phyloP scores from a whole-genome alignment of 805 yeast species.

The Saturnispora besseyi region DNA sequence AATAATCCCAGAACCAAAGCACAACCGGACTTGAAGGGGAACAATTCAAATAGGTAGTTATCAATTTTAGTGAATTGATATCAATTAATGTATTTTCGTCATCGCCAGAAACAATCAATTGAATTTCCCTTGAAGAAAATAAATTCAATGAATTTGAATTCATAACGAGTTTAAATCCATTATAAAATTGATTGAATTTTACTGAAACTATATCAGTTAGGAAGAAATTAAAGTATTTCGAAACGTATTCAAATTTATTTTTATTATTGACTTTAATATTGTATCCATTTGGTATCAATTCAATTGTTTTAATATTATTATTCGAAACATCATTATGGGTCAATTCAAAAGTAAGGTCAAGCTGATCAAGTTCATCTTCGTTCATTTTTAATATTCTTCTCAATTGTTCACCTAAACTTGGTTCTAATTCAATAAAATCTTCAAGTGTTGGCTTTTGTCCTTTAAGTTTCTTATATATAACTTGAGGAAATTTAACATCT shows the following conservation, averaged over 20 bases:
- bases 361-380: constrained; percentile 33
- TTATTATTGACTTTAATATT: constrained; percentile 43
- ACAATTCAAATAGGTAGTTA: constrained; percentile 72
- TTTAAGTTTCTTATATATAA: constrained; percentile 67
- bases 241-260: constrained; percentile 54
- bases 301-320: constrained; percentile 33
- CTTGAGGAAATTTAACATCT: constrained; percentile 69
- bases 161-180: constrained; percentile 68
- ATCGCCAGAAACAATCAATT: constrained; percentile 68
- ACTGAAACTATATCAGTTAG: constrained; percentile 43
- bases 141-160: constrained; percentile 75
- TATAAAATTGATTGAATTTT: constrained; percentile 50
- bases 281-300: constrained; percentile 53
- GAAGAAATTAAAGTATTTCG: constrained; percentile 51
- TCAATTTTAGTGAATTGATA: constrained; percentile 52
- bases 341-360: constrained; percentile 53
- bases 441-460: constrained; percentile 43
- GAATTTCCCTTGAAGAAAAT: constrained; percentile 76
- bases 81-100: constrained; percentile 48
- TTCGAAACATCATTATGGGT: constrained; percentile 45
- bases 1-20: constrained; percentile 83
- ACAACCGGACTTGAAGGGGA: constrained; percentile 33
- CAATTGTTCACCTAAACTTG: constrained; percentile 51
- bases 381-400: constrained; percentile 35
- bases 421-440: constrained; percentile 64